A percentile compares a stretch with the other conserved stretches of the same genome.
These are phyloP conservation scores for Pichia pseudocactophila DNA, from an alignment of 805 yeast genomes.

Conservation along the genomic window DNA sequence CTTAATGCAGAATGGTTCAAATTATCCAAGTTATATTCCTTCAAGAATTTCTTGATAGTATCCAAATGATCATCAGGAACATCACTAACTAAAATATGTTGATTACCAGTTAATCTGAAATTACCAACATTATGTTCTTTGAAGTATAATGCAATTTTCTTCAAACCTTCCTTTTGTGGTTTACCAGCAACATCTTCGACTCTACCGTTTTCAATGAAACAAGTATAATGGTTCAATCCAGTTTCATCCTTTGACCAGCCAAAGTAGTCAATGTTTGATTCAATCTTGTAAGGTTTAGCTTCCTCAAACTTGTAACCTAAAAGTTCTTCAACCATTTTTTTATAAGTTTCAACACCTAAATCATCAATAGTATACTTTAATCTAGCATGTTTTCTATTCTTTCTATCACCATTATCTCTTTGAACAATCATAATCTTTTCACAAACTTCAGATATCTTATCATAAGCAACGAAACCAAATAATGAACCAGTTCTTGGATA, in stretches of 20 bases:
- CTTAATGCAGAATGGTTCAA: conserved; percentile 67
- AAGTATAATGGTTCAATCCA: conserved; percentile 82
- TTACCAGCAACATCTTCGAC: conserved; percentile 85
- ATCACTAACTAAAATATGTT: conserved; percentile 73
- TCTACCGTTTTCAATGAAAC: conserved; percentile 93
- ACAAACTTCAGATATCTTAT: conserved; percentile 66
- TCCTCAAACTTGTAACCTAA: conserved; percentile 70
- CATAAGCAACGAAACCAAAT: conserved; percentile 66
- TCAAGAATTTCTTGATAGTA: conserved; percentile 53
- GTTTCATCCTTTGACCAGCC: conserved; percentile 89
- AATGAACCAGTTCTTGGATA: conserved; percentile 91
- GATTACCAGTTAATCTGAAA: conserved; percentile 93
- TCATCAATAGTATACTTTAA: conserved; percentile 94
- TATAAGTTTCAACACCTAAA: conserved; percentile 80
- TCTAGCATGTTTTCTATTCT: conserved; percentile 95
- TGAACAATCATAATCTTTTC: conserved; percentile 91
- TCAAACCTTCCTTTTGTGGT: conserved; percentile 84
- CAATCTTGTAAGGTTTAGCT: conserved; percentile 65
- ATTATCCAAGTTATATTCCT: conserved; percentile 74
- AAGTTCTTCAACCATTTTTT: conserved; percentile 69
- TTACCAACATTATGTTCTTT: conserved; percentile 57
- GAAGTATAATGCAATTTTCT: conserved; percentile 66
- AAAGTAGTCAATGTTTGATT: conserved; percentile 81
- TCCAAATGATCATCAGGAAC: conserved; percentile 62
- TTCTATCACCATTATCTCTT: conserved; percentile 91